Evolutionary conservation across 2,329 filamentous ascomycete genomes (phyloP), one percentile per base, ranked within the genome.

Genomic region (Verticillium nonalfalfae): DNA sequence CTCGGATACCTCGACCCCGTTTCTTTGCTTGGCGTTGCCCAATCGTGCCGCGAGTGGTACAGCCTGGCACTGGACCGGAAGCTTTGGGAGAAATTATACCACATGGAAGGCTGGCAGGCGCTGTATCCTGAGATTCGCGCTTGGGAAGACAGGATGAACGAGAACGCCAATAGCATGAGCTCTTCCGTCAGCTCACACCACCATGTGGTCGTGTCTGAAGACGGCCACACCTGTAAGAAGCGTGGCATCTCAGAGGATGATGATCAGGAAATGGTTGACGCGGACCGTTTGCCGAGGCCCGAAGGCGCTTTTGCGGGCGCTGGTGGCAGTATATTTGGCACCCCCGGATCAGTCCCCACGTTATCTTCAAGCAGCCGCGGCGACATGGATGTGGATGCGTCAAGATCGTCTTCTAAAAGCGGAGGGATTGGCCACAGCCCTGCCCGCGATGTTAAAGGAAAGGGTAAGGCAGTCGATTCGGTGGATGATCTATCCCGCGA

Each of bases 71-170:
- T 93, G 59, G 95, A 99, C 73, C 86, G 90, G 38, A 89, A 90
- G 64, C 78, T 98, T 34, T 99, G 95, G 95, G 89, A 91, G 71
- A 82, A 86, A 14, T 77, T 96, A 14, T 99, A 96, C 74, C 83
- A 88, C 39, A 77, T 87, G 7, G 93, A 98, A 76, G 95, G 95
- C 6, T 99, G 95, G 91, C 87, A 87, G 66, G 84, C 90, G 7
- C 81, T 93, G 64, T 75, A 77, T 7, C 75, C 79, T 10, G 90
- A 92, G 66, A 85, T 96, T 34, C 76, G 78, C 50, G 75, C 78
- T 2, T 92, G 86, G 66, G 91, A 96, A 72, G 80, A 83, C 54
- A 79, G 79, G 52, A 76, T 83, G 67, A 86, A 84, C 68, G 74
- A 78, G 26, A 75, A 74, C 15, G 65, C 76, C 31, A 45, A 59